Evolutionary conservation across 2,329 filamentous ascomycete species (phyloP).

Genomic region (Colletotrichum siamense): DNA sequence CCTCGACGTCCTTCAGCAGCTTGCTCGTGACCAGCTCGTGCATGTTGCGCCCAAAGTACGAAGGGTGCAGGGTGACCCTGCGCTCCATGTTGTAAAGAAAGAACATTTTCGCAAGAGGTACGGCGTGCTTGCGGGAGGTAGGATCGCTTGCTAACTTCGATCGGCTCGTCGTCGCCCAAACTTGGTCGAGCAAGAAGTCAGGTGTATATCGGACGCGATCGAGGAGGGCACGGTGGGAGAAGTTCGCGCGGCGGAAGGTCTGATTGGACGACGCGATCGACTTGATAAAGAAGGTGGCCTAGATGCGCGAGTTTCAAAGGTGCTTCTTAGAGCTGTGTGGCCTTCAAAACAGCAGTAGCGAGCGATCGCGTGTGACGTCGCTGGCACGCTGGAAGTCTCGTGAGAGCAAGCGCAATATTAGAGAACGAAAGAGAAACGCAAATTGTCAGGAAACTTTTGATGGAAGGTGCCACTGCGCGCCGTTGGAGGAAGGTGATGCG

Average conservation of each 20-base stretch:
- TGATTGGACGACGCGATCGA: neutral
- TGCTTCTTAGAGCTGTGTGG: neutral
- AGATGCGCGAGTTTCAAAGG: neutral
- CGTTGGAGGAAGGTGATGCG: slow-evolving; percentile 1
- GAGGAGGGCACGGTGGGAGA: neutral
- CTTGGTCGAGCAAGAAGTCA: neutral
- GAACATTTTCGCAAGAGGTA: slow-evolving; percentile 71
- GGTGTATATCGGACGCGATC: neutral
- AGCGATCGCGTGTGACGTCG: neutral
- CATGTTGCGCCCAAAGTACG: slow-evolving; percentile 95
- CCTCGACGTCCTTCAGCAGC: slow-evolving; percentile 91
- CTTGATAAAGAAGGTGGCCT: neutral
- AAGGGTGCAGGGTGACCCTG: slow-evolving; percentile 92
- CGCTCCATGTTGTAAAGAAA: slow-evolving; percentile 98
- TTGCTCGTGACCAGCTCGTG: slow-evolving; percentile 89
- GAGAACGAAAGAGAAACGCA: neutral
- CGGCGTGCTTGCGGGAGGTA: neutral
- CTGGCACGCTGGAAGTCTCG: neutral
- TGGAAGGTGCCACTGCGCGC: slow-evolving; percentile 3
- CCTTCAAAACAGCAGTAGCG: neutral
- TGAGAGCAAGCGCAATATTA: neutral
- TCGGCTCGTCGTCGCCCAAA: neutral
- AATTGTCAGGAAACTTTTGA: neutral
- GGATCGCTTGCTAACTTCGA: neutral
- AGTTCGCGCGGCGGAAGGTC: neutral